Base-by-base conservation (phyloP, 129 eudicot species). In the Oenanthe sinensis region DNA sequence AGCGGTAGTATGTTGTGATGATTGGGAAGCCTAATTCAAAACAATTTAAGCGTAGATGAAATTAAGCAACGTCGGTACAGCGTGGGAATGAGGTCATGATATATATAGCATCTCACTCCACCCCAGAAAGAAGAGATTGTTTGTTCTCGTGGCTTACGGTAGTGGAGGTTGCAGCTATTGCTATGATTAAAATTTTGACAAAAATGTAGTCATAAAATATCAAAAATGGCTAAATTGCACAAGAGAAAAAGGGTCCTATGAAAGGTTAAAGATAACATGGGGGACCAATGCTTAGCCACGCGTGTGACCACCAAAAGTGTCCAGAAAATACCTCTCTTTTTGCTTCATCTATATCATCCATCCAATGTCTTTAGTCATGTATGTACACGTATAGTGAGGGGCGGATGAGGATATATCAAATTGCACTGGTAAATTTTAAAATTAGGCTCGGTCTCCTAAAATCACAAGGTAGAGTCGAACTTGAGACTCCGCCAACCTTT, bases 111-210 rank as follows among this genome's bases (percentile, higher is more conserved):
- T 14, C 42, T 33, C 39, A 45, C 78, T 75, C 85, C 89, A 83
- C 82, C 69, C 75, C 28, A 49, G 44, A 45, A 46, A 33, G 63
- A 28, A 37, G 17, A 37, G 45, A 33, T 70, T 4, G 1, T 39
- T 70, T 37, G 6, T 74, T 73, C 65, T 74, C 77, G 76, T 77
- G 83, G 81, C 58, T 77, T n/a, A 28, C 43, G 63, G 76, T 49
- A 42, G 77, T 82, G 85, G 84, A 76, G 86, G 79, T 77, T 54
- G 86, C 44, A 49, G 75, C 85, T 65, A 79, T 30, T 86, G 84
- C 80, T 79, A 80, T 78, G 77, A 65, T 44, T 39, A 54, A 19
- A 54, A 19, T 54, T 77, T 85, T 74, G 82, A 85, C 80, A 75
- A 55, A 43, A 22, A 78, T 55, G 19, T 8, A 39, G 3, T 33